Percentiles rank a stretch among this genome's conserved stretches.
Conservation (phyloP, 2,329 filamentous ascomycete genomes). For the Amphichorda felina region DNA sequence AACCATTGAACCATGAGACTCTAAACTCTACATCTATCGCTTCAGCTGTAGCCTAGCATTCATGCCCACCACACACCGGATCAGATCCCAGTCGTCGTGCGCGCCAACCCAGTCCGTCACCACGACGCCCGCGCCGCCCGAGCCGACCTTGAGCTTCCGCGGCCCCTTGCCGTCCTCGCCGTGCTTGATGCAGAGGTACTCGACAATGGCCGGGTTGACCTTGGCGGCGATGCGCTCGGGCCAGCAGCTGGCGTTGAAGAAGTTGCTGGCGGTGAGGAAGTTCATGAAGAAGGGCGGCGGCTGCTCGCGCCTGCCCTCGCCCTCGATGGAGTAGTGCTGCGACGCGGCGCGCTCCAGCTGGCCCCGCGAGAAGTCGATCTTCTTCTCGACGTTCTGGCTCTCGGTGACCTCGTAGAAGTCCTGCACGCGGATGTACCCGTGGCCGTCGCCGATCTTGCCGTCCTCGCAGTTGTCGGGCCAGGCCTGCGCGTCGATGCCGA, state of each 20-base stretch:
- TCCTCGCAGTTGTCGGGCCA: constrained; percentile 90
- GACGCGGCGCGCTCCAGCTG: constrained; percentile 65
- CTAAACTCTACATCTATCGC: neutral
- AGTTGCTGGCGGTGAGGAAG: constrained; percentile 84
- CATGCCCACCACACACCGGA: constrained; percentile 81
- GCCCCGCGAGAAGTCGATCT: constrained; percentile 60
- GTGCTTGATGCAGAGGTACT: constrained; percentile 49
- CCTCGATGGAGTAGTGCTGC: constrained; percentile 27
- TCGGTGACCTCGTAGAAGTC: constrained; percentile 88
- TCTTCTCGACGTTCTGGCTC: constrained; percentile 64
- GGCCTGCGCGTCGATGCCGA: constrained; percentile 46
- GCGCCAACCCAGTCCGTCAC: constrained; percentile 90
- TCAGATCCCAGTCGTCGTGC: constrained; percentile 80
- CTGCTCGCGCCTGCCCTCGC: constrained; percentile 9
- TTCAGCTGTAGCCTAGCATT: constrained; percentile 50
- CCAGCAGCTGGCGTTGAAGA: constrained; percentile 88
- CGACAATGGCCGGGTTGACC: constrained; percentile 66
- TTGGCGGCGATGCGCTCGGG: constrained; percentile 82
- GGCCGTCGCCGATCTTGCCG: constrained; percentile 47
- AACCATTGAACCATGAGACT: constrained; percentile 21
- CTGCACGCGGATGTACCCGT: constrained; percentile 69
- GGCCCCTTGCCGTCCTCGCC: constrained; percentile 38
- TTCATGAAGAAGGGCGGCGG: constrained; percentile 69
- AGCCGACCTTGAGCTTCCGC: constrained; percentile 41
- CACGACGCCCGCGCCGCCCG: constrained; percentile 75